Conservation (phyloP, 192 early-diverging fungal species). For the Gamsiella multidivaricata region DNA sequence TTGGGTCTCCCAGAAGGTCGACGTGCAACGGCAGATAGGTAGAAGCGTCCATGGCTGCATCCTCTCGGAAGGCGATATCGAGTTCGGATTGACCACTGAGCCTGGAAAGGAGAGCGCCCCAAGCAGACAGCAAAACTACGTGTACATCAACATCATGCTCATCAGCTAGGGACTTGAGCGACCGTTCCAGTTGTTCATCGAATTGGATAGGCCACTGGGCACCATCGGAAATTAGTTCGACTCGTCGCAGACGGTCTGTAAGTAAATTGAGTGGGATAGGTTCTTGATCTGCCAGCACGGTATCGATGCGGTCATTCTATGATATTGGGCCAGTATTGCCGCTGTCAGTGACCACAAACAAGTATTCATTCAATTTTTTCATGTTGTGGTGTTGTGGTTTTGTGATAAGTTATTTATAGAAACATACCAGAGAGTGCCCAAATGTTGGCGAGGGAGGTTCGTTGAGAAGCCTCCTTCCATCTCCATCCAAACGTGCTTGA, state of each 20-base stretch:
- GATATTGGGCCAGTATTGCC: background rate
- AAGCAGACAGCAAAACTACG: constrained; percentile 4
- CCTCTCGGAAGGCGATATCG: background rate
- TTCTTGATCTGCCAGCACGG: background rate
- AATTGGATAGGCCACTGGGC: constrained; percentile 4
- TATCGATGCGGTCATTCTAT: background rate
- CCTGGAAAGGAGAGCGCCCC: constrained; percentile 10
- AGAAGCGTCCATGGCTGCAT: background rate
- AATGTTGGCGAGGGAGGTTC: background rate
- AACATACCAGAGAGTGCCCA: constrained; percentile 7
- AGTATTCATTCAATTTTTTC: background rate
- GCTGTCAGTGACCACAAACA: constrained; percentile 1
- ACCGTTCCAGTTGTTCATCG: constrained; percentile 8
- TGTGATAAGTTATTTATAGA: background rate
- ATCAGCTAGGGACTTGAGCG: constrained; percentile 1
- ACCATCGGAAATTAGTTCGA: background rate
- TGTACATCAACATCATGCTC: constrained; percentile 2
- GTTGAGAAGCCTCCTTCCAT: background rate
- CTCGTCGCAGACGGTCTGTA: constrained; percentile 5
- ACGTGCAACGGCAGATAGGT: background rate
- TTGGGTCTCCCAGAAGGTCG: constrained; percentile 3
- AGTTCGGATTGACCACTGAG: constrained; percentile 7
- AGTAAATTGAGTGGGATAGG: background rate
- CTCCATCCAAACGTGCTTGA: background rate
- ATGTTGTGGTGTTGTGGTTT: constrained; percentile 3